Percentiles rank a stretch among this genome's conserved stretches.
These are phyloP conservation scores for Paraphaeosphaeria minitans DNA, from an alignment of 2,329 filamentous ascomycete species.

Conservation along the genomic window DNA sequence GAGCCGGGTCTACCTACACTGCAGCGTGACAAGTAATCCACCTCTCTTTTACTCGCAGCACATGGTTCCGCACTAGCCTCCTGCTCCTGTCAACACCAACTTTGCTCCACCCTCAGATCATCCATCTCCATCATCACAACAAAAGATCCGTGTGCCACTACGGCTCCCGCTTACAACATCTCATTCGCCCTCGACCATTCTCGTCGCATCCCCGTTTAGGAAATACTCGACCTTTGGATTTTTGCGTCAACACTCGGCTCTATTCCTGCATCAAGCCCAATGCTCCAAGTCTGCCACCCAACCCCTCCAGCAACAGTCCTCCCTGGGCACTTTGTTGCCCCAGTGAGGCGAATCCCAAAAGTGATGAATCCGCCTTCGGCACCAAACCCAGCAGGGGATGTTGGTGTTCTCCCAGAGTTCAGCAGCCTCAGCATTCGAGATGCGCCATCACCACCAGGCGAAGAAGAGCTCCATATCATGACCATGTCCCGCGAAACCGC, in stretches of 20 bases:
- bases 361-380: constrained; percentile 43
- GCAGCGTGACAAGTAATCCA: constrained; percentile 24
- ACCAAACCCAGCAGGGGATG: constrained; percentile 48
- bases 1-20: not conserved
- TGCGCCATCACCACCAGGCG: constrained; percentile 47
- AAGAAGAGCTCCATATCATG: constrained; percentile 69
- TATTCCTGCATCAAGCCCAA: constrained; percentile 25
- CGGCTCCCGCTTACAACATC: constrained; percentile 4
- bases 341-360: constrained; percentile 21
- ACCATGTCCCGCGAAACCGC: constrained; percentile 74
- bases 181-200: constrained; percentile 14
- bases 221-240: constrained; percentile 3
- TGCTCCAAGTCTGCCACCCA: constrained; percentile 42
- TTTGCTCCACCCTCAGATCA: not conserved
- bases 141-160: too few species aligned
- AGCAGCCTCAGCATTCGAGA: constrained; percentile 38
- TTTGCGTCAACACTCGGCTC: constrained; percentile 24
- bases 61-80: constrained; percentile 32
- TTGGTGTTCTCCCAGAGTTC: constrained; percentile 47
- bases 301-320: constrained; percentile 38
- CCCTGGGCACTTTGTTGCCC: constrained; percentile 34
- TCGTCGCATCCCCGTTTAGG: constrained; percentile 5
- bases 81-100: constrained; percentile 27
- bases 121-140: constrained; percentile 1
- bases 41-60: constrained; percentile 24